Evolutionary conservation across 495 filamentous ascomycete genomes (phyloP).

Genomic region (Chaetomidium leptoderma): DNA sequence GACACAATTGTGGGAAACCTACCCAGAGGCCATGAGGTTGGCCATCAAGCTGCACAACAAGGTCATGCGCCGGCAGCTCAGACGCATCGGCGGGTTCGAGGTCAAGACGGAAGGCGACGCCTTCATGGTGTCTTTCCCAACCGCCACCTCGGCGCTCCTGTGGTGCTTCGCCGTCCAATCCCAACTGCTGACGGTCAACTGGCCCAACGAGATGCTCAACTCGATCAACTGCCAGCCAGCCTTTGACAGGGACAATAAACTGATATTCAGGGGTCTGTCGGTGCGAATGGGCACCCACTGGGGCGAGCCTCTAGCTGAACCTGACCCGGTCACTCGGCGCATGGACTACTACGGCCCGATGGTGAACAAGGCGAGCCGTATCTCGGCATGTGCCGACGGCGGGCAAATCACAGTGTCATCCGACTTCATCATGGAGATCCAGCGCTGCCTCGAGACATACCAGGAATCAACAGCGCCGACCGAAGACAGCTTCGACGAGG

Average conservation of each 20-base stretch:
- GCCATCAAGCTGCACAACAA: conserved; percentile 96
- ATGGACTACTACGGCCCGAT: conserved; percentile 99
- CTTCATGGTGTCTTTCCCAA: conserved; percentile 98
- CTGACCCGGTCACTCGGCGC: conserved; percentile 89
- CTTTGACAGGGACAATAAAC: conserved; percentile 74
- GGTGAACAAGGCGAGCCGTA: conserved; percentile 94
- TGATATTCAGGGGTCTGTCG: conserved; percentile 88
- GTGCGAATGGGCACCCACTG: conserved; percentile 98
- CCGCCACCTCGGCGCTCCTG: conserved; percentile 83
- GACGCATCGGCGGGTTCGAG: conserved; percentile 93
- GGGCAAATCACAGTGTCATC: conserved; percentile 95
- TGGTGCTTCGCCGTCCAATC: conserved; percentile 96
- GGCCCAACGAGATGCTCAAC: conserved; percentile 88
- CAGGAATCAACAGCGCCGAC: conserved; percentile 65
- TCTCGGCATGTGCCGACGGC: conserved; percentile 91
- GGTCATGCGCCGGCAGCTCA: conserved; percentile 86
- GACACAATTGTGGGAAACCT: conserved; percentile 93
- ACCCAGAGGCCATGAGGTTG: conserved; percentile 88
- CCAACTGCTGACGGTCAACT: conserved; percentile 77
- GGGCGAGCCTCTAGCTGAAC: conserved; percentile 89
- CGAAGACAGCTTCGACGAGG: conserved; percentile 67
- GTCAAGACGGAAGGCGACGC: conserved; percentile 99
- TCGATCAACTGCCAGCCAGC: conserved; percentile 79
- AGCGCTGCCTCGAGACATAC: conserved; percentile 82
- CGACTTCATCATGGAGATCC: conserved; percentile 94